phyloP scores from a whole-genome alignment of 495 filamentous ascomycete genomes.

The Aspergillus hancockii region DNA sequence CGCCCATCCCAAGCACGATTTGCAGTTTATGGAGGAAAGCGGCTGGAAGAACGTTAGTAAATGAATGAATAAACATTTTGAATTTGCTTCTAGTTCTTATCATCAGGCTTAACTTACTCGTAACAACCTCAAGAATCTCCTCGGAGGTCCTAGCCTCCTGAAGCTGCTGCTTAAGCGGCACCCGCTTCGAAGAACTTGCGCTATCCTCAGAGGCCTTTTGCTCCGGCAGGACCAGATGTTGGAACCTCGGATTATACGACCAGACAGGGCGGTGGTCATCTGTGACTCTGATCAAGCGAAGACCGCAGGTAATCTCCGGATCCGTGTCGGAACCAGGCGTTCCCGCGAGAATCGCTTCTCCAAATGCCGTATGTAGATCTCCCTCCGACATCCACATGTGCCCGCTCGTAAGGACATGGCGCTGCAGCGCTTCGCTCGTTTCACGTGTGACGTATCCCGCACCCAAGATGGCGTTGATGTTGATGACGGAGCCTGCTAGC shows the following conservation, averaged over 20 bases:
- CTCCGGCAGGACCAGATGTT: slow-evolving; percentile 1
- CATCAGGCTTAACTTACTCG: background rate
- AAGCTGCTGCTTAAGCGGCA: slow-evolving; percentile 23
- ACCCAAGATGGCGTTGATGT: slow-evolving; percentile 60
- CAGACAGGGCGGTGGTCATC: background rate
- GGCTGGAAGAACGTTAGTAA: background rate
- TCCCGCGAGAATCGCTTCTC: slow-evolving; percentile 48
- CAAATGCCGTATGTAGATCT: slow-evolving; percentile 60
- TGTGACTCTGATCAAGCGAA: background rate
- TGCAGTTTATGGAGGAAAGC: slow-evolving; percentile 6
- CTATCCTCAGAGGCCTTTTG: slow-evolving; percentile 1
- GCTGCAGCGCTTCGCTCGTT: background rate
- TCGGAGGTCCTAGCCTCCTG: slow-evolving; percentile 6
- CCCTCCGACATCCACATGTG: slow-evolving; percentile 55
- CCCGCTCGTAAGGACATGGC: slow-evolving; percentile 19
- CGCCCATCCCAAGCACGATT: slow-evolving; percentile 7
- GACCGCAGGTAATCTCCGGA: background rate
- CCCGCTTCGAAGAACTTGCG: slow-evolving; percentile 7
- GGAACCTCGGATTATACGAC: slow-evolving; percentile 31
- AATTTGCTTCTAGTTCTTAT: too few relatives aligned
- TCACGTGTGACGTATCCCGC: slow-evolving; percentile 42
- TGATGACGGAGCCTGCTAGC: slow-evolving; percentile 48
- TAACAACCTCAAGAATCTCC: slow-evolving; percentile 17
- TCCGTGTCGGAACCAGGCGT: background rate
- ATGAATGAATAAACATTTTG: background rate